phyloP scores from a whole-genome alignment of 495 filamentous ascomycete species.

The Penicillium arizonense region DNA sequence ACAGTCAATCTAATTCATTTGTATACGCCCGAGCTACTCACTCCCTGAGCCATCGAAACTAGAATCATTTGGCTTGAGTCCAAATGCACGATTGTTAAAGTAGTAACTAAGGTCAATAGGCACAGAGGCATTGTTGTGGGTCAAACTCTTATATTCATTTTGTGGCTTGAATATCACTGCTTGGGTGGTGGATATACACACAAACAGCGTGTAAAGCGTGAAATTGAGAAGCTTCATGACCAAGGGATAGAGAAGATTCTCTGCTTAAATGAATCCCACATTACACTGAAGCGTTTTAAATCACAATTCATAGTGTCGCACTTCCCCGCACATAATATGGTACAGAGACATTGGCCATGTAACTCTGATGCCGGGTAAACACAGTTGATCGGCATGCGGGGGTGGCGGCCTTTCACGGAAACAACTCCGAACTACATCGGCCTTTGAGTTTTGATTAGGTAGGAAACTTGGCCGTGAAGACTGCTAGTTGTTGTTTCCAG shows the following conservation, averaged over 20 bases:
- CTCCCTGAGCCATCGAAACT: conserved; percentile 38
- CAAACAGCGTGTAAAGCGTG: conserved; percentile 1
- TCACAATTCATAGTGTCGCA: too few relatives aligned
- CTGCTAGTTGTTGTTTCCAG: too few relatives aligned
- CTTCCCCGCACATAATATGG: too few relatives aligned
- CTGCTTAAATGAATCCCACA: too few relatives aligned
- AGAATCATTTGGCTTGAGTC: conserved; percentile 38
- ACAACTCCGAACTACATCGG: background rate
- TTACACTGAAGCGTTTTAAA: too few relatives aligned
- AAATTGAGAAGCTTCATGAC: too few relatives aligned
- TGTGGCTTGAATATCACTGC: conserved; percentile 25
- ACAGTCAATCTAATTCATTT: background rate
- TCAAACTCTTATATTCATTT: conserved; percentile 15
- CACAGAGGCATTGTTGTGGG: conserved; percentile 8
- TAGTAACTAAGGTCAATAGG: conserved; percentile 30
- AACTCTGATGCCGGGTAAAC: background rate
- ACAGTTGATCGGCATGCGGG: conserved; percentile 10
- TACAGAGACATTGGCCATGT: too few relatives aligned
- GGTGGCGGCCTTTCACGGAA: conserved; percentile 10
- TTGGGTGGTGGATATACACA: background rate
- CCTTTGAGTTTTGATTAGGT: too few relatives aligned
- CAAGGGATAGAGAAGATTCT: too few relatives aligned
- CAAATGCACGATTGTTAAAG: conserved; percentile 48
- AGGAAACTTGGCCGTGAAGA: too few relatives aligned
- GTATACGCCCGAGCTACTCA: conserved; percentile 1